phyloP scores from a whole-genome alignment of 106 monocot genomes.

The Dendrobium nobile region DNA sequence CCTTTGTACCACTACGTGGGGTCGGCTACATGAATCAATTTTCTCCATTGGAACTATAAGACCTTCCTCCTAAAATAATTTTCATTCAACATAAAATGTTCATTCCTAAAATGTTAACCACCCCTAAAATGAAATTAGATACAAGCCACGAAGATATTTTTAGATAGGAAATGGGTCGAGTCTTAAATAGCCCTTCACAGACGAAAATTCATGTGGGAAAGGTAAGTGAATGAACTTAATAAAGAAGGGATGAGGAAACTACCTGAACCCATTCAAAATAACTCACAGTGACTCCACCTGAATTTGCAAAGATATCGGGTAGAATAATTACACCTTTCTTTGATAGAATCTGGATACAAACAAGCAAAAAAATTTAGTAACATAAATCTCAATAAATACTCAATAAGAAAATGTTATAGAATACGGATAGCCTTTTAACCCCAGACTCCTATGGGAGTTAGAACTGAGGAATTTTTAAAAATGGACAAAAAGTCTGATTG shows the following conservation, averaged over 20 bases:
- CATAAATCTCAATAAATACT: constrained; percentile 1
- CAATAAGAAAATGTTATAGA: background rate
- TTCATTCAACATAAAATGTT: too few relatives aligned
- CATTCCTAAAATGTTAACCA: too few relatives aligned
- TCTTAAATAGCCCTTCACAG: too few relatives aligned
- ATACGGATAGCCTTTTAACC: background rate
- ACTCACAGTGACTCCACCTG: constrained; percentile 81
- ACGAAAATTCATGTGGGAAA: too few relatives aligned
- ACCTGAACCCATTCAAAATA: constrained; percentile 98
- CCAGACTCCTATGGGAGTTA: background rate
- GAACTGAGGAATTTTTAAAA: background rate
- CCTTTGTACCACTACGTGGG: too few relatives aligned
- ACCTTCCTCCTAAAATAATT: too few relatives aligned
- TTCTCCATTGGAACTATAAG: too few relatives aligned
- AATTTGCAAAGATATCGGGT: constrained; percentile 83
- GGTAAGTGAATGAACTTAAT: background rate
- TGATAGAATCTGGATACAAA: constrained; percentile 49
- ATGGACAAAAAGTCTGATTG: background rate
- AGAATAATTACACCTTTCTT: constrained; percentile 80
- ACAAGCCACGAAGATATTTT: too few relatives aligned
- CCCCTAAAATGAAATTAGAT: too few relatives aligned
- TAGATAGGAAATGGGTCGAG: too few relatives aligned
- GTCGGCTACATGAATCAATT: too few relatives aligned
- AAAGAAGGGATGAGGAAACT: background rate
- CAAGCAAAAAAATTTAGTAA: background rate